Evolutionary conservation across 371 early-diverging fungal genomes (phyloP), one percentile per base, ranked within the genome.

Genomic region (Mucor lusitanicus): DNA sequence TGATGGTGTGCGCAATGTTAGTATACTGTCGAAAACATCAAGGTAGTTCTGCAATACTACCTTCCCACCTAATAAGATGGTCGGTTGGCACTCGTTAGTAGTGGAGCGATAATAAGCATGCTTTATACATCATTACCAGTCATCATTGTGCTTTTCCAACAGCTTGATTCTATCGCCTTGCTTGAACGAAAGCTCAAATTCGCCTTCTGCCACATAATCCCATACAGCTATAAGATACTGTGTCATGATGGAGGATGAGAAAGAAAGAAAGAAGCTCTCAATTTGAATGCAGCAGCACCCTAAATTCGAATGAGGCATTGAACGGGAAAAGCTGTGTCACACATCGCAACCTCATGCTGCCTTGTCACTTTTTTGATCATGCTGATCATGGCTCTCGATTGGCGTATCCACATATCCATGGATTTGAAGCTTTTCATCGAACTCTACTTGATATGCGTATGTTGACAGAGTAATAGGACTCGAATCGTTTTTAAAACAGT

Each of bases 11-110:
- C 3, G n/a, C n/a, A n/a, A n/a, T n/a, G 30, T 60, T 23, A 59
- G 37, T 59, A 59, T 25, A 12, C 19, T 21, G 8, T 50, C 23
- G 3, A 50, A 8, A 5, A 2, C 12, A 8, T 23, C 1, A 8
- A 7, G 21, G 0, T 11, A 3, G 4, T 19, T 28, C 8, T 44
- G 17, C 17, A 42, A 46, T 17, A 3, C 27, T 69, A 82, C 83
- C 83, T 76, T 82, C 83, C 83, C 83, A 82, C 82, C 82, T 82
- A n/a, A n/a, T n/a, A n/a, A n/a, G n/a, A 6, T 30, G 6, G 30
- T 3, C 6, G 30, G 6, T 30, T 30, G 30, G 30, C 30, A 6
- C 30, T 30, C 30, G 30, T 30, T 30, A 30, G 30, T 30, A 30
- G 30, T 30, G 30, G 6, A 30, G 30, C 30, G 66, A 33, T 27